Conservation (phyloP, 192 early-diverging fungal species). For the Coemansia guatemalensis region DNA sequence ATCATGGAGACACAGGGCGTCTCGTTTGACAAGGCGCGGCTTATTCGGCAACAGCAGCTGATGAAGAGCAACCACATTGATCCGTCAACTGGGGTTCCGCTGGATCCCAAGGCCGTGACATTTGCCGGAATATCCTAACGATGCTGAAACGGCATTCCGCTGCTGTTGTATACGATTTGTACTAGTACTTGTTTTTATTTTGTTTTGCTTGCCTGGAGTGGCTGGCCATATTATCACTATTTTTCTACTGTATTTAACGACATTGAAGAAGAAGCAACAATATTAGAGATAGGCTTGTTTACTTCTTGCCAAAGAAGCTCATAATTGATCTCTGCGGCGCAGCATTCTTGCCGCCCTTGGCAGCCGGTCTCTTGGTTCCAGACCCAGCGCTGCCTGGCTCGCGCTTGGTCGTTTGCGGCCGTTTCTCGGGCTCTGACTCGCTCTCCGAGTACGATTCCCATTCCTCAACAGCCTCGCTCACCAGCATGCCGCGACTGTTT, state of each 20-base stretch:
- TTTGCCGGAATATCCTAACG: conserved; percentile 17
- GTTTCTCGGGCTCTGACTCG: conserved; percentile 30
- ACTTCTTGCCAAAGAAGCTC: conserved; percentile 51
- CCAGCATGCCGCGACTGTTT: conserved; percentile 52
- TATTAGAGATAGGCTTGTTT: neutral
- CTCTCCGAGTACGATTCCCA: conserved; percentile 53
- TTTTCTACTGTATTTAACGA: neutral
- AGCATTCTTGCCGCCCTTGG: conserved; percentile 16
- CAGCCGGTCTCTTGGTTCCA: neutral
- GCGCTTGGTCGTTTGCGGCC: conserved; percentile 1
- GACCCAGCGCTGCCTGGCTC: neutral
- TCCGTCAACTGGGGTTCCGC: conserved; percentile 45
- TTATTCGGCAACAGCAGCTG: conserved; percentile 46
- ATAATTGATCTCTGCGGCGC: conserved; percentile 41
- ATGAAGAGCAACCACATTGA: conserved; percentile 49
- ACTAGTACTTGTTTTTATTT: conserved; percentile 1
- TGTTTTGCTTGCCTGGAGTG: neutral
- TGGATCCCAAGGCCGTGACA: conserved; percentile 51
- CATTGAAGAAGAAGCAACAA: neutral
- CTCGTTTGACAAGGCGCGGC: conserved; percentile 53
- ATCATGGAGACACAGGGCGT: conserved; percentile 47
- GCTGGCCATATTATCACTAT: neutral
- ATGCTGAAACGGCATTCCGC: neutral
- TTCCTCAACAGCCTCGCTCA: conserved; percentile 44
- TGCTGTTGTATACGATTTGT: neutral